Evolutionary conservation across 768 basidiomycete genomes (phyloP).

Genomic region (Hericium erinaceus): DNA sequence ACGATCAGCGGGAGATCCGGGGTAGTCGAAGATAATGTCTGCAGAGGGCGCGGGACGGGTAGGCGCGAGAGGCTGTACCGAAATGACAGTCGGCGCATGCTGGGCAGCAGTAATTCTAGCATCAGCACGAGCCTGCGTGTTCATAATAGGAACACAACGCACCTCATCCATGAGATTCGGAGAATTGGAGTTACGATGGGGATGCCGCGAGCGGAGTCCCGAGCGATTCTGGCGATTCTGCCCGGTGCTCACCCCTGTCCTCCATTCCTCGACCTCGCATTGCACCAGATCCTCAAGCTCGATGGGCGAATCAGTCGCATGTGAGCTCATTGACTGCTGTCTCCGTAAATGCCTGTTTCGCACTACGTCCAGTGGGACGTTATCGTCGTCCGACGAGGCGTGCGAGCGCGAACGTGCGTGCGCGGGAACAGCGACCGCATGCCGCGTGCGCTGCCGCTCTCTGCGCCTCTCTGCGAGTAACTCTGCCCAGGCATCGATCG

Average conservation of each 20-base stretch:
- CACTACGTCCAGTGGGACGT: background rate
- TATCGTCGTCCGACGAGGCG: background rate
- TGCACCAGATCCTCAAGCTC: constrained; percentile 9
- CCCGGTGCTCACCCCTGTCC: constrained; percentile 1
- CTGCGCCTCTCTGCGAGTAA: background rate
- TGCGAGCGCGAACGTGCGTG: background rate
- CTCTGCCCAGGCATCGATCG: constrained; percentile 7
- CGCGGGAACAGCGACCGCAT: constrained; percentile 2
- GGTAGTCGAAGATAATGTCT: background rate
- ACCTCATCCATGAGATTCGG: constrained; percentile 1
- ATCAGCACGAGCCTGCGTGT: background rate
- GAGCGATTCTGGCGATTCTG: constrained; percentile 1
- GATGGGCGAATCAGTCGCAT: constrained; percentile 1
- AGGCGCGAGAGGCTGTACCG: background rate
- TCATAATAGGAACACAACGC: background rate
- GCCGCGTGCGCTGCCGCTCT: background rate
- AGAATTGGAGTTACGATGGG: background rate
- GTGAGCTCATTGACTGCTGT: background rate
- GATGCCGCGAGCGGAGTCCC: constrained; percentile 4
- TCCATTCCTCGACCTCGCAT: constrained; percentile 8
- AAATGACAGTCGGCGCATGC: background rate
- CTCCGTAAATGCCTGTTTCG: background rate
- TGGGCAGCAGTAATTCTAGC: too few relatives aligned
- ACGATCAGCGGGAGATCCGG: background rate
- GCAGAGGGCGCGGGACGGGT: background rate